phyloP scores from a whole-genome alignment of 768 basidiomycete genomes.

The Sarcomyxa edulis region DNA sequence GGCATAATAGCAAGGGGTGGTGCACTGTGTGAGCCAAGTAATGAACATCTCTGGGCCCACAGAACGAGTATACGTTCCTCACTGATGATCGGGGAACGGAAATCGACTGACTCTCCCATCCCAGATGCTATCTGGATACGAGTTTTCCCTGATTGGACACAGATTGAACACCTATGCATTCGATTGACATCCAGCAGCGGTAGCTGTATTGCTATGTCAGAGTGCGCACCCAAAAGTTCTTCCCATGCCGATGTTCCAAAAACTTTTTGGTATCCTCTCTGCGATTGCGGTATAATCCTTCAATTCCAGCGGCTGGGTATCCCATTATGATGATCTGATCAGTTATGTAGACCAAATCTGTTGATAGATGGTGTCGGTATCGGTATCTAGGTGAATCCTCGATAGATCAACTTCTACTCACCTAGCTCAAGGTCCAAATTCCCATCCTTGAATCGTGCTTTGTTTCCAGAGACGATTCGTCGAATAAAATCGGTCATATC shows the following conservation, averaged over 20 bases:
- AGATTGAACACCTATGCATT: slow-evolving; percentile 65
- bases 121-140: slow-evolving; percentile 67
- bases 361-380: not conserved
- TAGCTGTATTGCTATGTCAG: not conserved
- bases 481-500: slow-evolving; percentile 67
- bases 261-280: slow-evolving; percentile 73
- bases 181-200: not conserved
- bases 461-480: slow-evolving; percentile 76
- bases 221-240: slow-evolving; percentile 71
- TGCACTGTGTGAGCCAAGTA: slow-evolving; percentile 35
- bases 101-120: slow-evolving; percentile 74
- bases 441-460: slow-evolving; percentile 70
- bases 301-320: slow-evolving; percentile 76
- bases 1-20: slow-evolving; percentile 75
- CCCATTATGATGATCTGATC: slow-evolving; percentile 78
- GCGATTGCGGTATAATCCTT: slow-evolving; percentile 75
- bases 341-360: slow-evolving; percentile 66
- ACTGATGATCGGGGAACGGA: slow-evolving; percentile 92
- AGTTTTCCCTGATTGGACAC: slow-evolving; percentile 77
- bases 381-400: slow-evolving; percentile 6
- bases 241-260: slow-evolving; percentile 64
- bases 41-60: not conserved
- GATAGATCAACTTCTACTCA: too few species aligned
- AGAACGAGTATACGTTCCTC: slow-evolving; percentile 32
- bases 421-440: slow-evolving; percentile 67